Evolutionary conservation across 176 grass and related monocot genomes (phyloP).

Genomic region (Triticum turgidum): DNA sequence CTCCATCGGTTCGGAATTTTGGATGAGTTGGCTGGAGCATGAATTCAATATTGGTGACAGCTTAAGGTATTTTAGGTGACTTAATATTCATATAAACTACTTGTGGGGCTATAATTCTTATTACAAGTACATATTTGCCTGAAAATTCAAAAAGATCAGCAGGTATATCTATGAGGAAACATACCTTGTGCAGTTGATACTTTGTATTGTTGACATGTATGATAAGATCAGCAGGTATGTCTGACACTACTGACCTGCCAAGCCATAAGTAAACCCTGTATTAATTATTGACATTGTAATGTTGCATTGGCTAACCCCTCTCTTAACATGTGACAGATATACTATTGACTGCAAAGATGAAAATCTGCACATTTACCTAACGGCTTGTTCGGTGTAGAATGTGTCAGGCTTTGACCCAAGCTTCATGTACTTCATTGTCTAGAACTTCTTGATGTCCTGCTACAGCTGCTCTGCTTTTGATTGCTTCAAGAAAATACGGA

Average conservation of each 20-base stretch:
- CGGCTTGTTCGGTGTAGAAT: slow-evolving; percentile 84
- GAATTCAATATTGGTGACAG: neutral
- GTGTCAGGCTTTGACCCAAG: slow-evolving; percentile 91
- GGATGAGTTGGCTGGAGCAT: too few relatives aligned
- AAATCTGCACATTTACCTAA: slow-evolving; percentile 54
- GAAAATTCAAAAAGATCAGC: neutral
- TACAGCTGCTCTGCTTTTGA: slow-evolving; percentile 18
- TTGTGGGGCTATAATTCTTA: neutral
- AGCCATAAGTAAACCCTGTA: neutral
- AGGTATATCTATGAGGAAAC: neutral
- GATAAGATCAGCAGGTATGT: slow-evolving; percentile 84
- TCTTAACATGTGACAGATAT: neutral
- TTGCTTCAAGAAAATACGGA: neutral
- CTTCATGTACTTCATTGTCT: slow-evolving; percentile 96
- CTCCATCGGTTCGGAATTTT: too few relatives aligned
- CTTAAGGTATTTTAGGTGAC: slow-evolving; percentile 20
- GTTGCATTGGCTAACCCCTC: neutral
- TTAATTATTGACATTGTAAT: neutral
- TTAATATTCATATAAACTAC: neutral
- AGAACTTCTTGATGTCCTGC: slow-evolving; percentile 13
- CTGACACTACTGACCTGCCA: slow-evolving; percentile 83
- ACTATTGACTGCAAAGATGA: neutral
- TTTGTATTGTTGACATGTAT: slow-evolving; percentile 92
- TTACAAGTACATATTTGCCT: neutral
- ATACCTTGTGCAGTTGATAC: slow-evolving; percentile 94